Base-by-base conservation (phyloP, 1,139 yeast genomes). In the Sugiyamaella xylanicola region DNA sequence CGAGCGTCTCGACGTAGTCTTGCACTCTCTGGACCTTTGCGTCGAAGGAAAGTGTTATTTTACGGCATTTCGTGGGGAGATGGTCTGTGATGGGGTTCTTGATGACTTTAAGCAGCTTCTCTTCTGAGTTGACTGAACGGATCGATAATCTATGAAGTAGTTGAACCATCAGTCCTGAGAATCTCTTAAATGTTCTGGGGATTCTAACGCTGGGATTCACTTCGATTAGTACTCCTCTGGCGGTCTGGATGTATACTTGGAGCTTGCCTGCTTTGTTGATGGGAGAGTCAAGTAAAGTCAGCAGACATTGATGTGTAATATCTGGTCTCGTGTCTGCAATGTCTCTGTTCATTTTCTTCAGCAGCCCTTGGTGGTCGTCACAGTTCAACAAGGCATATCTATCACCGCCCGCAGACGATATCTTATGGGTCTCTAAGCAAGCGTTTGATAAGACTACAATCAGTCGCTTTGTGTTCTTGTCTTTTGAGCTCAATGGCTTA, bases 291-390 rank as follows among this genome's bases (percentile, higher is more conserved):
- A 93, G 79, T 63, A 93, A 79, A 2, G 99, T 93, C 70, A 93
- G 79, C 54, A 93, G 82, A 77, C 99, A 93, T 61, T 72, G 78
- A 71, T 93, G 99, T 47, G 98, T 92, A 67, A 93, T 93, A 72
- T 93, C 99, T 19, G 99, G 99, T 73, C 99, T 84, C 4, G 97
- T 98, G 71, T 93, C 99, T 47, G 97, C 92, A 63, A 93, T 93
- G 71, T 93, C 98, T 69, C 97, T 82, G 48, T 96, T 96, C 95
- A 92, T 90, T 71, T 91, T 92, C 72, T 95, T 87, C 66, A 93
- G 77, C 56, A 93, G 78, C 15, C 98, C 98, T 75, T 93, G 99
- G 72, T 93, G 99, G 72, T 93, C 99, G 72, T 93, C 99, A 77
- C 99, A 93, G 76, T 93, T 93, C 66, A 93, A 79, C 61, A 93